phyloP scores from a whole-genome alignment of 2,329 filamentous ascomycete genomes.

The Biscogniauxia sp. region DNA sequence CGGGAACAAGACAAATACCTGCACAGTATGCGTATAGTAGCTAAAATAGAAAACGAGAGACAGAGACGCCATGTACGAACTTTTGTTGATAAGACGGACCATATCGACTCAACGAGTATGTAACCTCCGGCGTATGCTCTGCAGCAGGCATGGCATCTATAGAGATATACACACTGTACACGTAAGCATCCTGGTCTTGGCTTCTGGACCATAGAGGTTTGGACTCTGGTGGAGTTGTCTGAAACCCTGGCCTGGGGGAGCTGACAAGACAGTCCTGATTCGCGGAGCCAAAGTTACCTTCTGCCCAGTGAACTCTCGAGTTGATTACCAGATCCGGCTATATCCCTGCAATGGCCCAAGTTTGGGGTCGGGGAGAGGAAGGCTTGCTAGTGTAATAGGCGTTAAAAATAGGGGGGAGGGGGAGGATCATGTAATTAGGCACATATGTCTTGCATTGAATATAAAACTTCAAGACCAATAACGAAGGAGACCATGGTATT shows the following conservation, averaged over 20 bases:
- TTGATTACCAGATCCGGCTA: background rate
- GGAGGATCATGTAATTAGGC: background rate
- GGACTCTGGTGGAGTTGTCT: background rate
- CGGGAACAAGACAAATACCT: background rate
- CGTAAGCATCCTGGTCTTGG: background rate
- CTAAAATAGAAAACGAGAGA: too few relatives aligned
- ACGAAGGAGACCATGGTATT: background rate
- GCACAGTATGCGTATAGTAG: background rate
- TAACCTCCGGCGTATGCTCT: background rate
- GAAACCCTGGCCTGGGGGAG: background rate
- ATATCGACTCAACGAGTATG: background rate
- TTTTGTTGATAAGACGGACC: background rate
- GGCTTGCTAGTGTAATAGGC: background rate
- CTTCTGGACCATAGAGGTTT: background rate
- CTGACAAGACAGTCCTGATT: background rate
- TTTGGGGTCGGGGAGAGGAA: background rate
- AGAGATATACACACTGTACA: background rate
- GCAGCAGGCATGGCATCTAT: background rate
- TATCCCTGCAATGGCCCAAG: background rate
- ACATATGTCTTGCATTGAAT: background rate
- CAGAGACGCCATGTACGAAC: too few relatives aligned
- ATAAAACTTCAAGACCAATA: background rate
- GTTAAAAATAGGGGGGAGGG: too few relatives aligned
- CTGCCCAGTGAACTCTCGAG: background rate
- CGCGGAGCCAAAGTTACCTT: background rate